Evolutionary conservation across 2,329 filamentous ascomycete genomes (phyloP).

Genomic region (Ciborinia camelliae): DNA sequence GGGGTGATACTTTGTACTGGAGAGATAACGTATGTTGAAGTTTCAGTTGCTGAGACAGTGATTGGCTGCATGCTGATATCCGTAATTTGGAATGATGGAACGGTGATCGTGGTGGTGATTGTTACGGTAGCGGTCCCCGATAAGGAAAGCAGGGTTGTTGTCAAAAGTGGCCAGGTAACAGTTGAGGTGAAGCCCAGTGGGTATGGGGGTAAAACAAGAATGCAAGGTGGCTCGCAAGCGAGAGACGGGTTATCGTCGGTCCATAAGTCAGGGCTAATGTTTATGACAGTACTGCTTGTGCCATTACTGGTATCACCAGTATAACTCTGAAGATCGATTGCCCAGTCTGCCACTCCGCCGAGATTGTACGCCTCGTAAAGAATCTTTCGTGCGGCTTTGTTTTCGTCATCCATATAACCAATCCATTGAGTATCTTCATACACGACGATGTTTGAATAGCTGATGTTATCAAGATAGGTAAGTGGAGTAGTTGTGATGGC

Average conservation of each 20-base stretch:
- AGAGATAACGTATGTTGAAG: not conserved
- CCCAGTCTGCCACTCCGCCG: slow-evolving; percentile 38
- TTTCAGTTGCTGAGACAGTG: not conserved
- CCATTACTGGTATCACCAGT: not conserved
- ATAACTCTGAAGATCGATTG: slow-evolving; percentile 33
- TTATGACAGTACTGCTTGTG: not conserved
- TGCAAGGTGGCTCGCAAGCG: not conserved
- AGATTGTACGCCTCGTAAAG: slow-evolving; percentile 32
- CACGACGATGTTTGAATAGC: slow-evolving; percentile 28
- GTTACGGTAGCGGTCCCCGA: not conserved
- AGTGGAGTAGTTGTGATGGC: too few species aligned
- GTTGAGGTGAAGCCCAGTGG: not conserved
- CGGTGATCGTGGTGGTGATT: not conserved
- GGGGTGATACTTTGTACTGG: not conserved
- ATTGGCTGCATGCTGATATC: not conserved
- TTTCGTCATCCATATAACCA: slow-evolving; percentile 32
- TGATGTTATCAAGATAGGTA: slow-evolving; percentile 12
- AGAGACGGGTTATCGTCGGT: not conserved
- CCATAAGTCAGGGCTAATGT: not conserved
- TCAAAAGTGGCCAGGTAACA: not conserved
- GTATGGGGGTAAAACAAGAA: not conserved
- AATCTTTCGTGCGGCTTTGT: slow-evolving; percentile 27
- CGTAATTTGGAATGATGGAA: not conserved
- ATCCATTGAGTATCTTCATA: slow-evolving; percentile 34
- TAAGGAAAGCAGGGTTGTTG: not conserved